Base-by-base conservation (phyloP, 1,139 yeast genomes). In the Citeromyces hawaiiensis region DNA sequence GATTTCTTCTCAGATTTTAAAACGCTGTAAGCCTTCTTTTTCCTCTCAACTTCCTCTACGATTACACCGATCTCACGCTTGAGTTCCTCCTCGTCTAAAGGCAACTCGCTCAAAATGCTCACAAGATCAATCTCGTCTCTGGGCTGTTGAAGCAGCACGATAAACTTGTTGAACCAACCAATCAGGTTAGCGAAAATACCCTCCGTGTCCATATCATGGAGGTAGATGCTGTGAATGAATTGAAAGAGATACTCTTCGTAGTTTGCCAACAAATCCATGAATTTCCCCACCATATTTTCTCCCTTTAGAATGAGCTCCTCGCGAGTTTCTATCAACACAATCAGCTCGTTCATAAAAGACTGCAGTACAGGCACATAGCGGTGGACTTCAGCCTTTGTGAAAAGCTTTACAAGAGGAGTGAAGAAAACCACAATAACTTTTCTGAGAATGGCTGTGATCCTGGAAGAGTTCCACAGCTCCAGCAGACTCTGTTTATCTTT, bases 381-480 rank as follows among this genome's bases (percentile, higher is more conserved):
- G 50, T 86, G 85, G 45, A 88, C 70, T 45, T 81, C 76, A 21
- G 95, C 86, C 39, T 75, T 72, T 44, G 80, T 76, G 60, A 88
- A 83, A 1, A 88, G 67, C 36, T 68, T 70, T 46, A 87, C 83
- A 53, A 88, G 62, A 1, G 96, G 96, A 46, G 83, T 86, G 55
- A 87, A 87, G 48, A 88, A 82, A 42, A 86, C 68, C 0, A 87
- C 72, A 35, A 88, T 67, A 33, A 85, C 64, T 42, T 83, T 83
- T 47, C 81, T 81, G 42, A 87, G 63, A 36, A 88, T 64, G 37
- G 66, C 67, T 18, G 87, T 76, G 35, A 93, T 62, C 49, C 81
- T 83, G 0, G 91, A 87, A 50, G 87, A 95, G 40, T 76, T 76
- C 93, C 96, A 85, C 37, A 88, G 59, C 51, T 78, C 76, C 48